phyloP scores from a whole-genome alignment of 2,329 filamentous ascomycete genomes.

The Trichoderma oligosporum region DNA sequence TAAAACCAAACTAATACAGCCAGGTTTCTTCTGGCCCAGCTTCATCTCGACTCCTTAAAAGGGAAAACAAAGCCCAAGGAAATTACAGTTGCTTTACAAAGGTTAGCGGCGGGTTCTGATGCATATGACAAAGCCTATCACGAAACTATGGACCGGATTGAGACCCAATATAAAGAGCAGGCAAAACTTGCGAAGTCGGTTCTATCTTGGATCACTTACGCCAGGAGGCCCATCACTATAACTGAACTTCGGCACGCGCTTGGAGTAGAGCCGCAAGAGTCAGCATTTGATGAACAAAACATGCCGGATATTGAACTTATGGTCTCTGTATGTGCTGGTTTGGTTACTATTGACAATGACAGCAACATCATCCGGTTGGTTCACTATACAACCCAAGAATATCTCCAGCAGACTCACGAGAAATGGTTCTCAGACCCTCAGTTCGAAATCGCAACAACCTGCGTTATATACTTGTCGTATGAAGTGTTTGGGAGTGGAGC shows the following conservation, averaged over 20 bases:
- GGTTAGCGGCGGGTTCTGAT: no score
- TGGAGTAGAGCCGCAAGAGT: constrained; percentile 31
- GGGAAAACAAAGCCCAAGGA: no score
- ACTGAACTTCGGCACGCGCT: constrained; percentile 42
- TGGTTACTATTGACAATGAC: constrained; percentile 40
- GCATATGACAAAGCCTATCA: no score
- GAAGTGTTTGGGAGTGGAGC: constrained; percentile 23
- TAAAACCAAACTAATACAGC: no score
- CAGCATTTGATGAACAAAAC: constrained; percentile 26
- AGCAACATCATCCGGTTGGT: constrained; percentile 40
- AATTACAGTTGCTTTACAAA: no score
- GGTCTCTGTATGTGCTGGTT: constrained; percentile 39
- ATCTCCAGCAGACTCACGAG: constrained; percentile 33
- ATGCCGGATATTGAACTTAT: constrained; percentile 33
- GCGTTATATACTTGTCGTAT: constrained; percentile 38
- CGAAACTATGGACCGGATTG: constrained; percentile 41
- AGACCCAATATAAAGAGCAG: constrained; percentile 33
- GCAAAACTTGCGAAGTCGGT: constrained; percentile 36
- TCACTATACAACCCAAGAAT: constrained; percentile 46
- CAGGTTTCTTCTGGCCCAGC: no score
- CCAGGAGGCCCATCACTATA: constrained; percentile 33
- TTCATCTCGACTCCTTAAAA: no score
- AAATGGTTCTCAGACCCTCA: constrained; percentile 34
- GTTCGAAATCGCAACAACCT: constrained; percentile 29
- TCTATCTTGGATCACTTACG: constrained; percentile 41